These are phyloP conservation scores for Acidomyces sp. DNA, from an alignment of 495 filamentous ascomycete species.

Conservation along the genomic window DNA sequence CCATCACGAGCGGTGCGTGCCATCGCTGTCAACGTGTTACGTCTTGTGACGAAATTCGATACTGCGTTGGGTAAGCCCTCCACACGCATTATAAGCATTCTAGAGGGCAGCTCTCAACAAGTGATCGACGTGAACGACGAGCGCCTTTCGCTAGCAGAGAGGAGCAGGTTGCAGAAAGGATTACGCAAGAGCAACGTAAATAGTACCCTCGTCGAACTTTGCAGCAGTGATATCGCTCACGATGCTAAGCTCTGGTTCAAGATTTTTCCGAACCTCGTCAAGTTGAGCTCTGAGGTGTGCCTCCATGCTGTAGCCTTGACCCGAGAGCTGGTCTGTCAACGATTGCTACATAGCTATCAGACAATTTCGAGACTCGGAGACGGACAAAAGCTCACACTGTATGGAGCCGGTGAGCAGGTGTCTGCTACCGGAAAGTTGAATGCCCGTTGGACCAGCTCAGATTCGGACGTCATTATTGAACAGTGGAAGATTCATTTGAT, in stretches of 20 bases:
- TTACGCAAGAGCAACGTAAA: conserved; percentile 72
- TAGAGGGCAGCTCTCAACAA: conserved; percentile 76
- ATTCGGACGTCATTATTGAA: conserved; percentile 79
- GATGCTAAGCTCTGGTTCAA: conserved; percentile 95
- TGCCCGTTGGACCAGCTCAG: conserved; percentile 49
- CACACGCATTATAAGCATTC: conserved; percentile 71
- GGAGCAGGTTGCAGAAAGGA: conserved; percentile 82
- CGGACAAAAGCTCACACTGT: conserved; percentile 47
- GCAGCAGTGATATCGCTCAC: conserved; percentile 88
- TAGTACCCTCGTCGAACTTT: conserved; percentile 82
- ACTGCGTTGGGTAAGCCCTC: conserved; percentile 64
- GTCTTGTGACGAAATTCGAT: conserved; percentile 89
- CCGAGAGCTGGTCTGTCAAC: conserved; percentile 79
- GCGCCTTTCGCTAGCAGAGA: conserved; percentile 78
- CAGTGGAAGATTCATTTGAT: conserved; percentile 99
- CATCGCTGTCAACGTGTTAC: conserved; percentile 83
- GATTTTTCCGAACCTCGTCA: conserved; percentile 88
- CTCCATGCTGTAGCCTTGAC: conserved; percentile 80
- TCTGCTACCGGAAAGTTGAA: conserved; percentile 26
- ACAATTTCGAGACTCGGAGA: conserved; percentile 67
- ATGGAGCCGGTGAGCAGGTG: conserved; percentile 42
- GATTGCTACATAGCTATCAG: conserved; percentile 83
- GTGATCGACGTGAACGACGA: conserved; percentile 91
- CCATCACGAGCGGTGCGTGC: conserved; percentile 79
- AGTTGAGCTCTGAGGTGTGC: conserved; percentile 80